Evolutionary conservation across 176 grass and related monocot species (phyloP), one percentile per base, ranked within the genome.

Genomic region (Hsuehochloa calcarea): DNA sequence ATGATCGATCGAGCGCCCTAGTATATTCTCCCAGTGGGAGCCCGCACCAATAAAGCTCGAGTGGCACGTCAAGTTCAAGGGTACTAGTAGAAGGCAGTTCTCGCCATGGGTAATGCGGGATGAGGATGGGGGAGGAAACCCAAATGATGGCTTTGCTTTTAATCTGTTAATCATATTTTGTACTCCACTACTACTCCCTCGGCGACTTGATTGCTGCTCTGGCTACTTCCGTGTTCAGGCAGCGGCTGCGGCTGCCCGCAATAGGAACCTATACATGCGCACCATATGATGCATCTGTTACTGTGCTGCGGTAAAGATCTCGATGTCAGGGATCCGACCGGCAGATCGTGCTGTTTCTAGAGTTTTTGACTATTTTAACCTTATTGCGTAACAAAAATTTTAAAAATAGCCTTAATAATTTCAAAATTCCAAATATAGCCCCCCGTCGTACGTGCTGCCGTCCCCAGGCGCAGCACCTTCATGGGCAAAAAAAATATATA

Each of bases 111-210:
- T n/a, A 23, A 25, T n/a, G 9, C 14, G 22, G 54, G 20, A 25
- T 7, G 49, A 37, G 54, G 17, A 9, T 22, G 11, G 25, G 0
- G 23, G 45, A 5, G 44, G n/a, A 74, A 51, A 43, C 26, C 74
- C 74, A 59, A 82, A 77, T 78, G 73, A 78, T 88, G 86, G 54
- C 66, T 5, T 63, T 41, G 80, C 80, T 88, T 88, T 88, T 71
- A 83, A 70, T 77, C 44, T 17, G 79, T 68, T 68, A 68, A 76
- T 87, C 79, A 87, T 74, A 65, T 16, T 65, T 17, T 15, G 62
- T 31, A 65, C 26, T 16, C 59, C 13, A 29, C 26, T 15, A 23
- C 27, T 10, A 14, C 37, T 59, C 1, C 71, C 31, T 67, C 31
- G 34, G 49, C n/a, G 29, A 68, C 65, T 44, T 34, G 40, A 50